Conservation (phyloP, 129 eudicot genomes). For the Centaurea solstitialis region DNA sequence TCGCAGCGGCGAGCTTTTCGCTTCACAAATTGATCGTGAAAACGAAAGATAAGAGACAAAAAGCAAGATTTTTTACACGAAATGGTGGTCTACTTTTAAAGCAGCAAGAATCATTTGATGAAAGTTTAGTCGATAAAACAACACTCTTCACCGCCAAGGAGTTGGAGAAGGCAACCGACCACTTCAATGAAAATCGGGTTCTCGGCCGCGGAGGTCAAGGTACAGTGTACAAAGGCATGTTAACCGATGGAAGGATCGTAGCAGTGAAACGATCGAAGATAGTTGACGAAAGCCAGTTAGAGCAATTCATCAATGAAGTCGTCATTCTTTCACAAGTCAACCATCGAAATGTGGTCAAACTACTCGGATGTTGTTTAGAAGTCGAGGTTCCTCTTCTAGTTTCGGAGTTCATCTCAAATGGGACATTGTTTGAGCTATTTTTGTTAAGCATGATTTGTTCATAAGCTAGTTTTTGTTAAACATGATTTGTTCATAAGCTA, state of each 20-base stretch:
- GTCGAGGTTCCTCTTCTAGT: no score
- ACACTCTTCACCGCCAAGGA: conserved; percentile 24
- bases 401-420: no score
- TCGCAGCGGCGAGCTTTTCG: background rate
- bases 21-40: conserved; percentile 15
- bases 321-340: no score
- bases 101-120: conserved; percentile 16
- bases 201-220: conserved; percentile 26
- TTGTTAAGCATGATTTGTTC: no score
- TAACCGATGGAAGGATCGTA: background rate
- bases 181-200: conserved; percentile 13
- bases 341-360: no score
- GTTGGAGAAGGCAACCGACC: conserved; percentile 24
- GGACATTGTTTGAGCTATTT: no score
- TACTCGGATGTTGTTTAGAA: no score
- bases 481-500: no score
- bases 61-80: conserved; percentile 15
- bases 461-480: no score
- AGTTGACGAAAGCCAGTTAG: conserved; percentile 16
- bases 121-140: conserved; percentile 20
- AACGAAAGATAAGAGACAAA: conserved; percentile 14
- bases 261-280: conserved; percentile 15
- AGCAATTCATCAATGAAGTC: conserved; percentile 14
- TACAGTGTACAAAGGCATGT: background rate
- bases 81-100: background rate